Conservation (phyloP, 305 asterid species). For the Fraxinus floribunda region DNA sequence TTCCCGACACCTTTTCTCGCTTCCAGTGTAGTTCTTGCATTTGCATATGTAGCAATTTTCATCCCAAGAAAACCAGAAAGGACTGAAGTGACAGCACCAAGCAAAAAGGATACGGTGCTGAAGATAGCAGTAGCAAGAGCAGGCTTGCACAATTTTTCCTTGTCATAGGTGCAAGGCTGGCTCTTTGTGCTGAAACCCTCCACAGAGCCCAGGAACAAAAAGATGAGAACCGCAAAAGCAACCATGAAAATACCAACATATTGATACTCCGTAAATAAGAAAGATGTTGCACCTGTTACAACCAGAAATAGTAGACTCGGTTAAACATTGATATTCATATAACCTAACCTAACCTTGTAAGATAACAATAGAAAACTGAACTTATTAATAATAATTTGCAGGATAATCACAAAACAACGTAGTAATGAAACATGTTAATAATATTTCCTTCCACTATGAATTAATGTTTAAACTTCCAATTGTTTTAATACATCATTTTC, state of each 20-base stretch:
- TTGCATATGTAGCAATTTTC: conserved; percentile 86
- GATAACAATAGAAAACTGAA: background rate
- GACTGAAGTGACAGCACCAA: conserved; percentile 76
- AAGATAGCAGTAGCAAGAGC: conserved; percentile 80
- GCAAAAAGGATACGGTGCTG: conserved; percentile 70
- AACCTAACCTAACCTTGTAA: background rate
- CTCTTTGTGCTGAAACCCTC: conserved; percentile 69
- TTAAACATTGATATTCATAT: background rate
- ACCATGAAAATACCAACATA: conserved; percentile 80
- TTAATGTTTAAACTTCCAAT: background rate
- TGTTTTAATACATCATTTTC: background rate
- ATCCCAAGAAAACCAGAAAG: conserved; percentile 83
- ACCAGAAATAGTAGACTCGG: background rate
- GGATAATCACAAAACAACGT: background rate
- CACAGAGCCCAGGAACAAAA: conserved; percentile 77
- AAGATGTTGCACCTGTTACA: conserved; percentile 73
- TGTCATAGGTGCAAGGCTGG: conserved; percentile 61
- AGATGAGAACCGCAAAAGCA: conserved; percentile 74
- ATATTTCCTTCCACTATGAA: background rate
- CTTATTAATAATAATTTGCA: background rate
- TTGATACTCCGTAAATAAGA: conserved; percentile 63
- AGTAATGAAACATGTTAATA: background rate
- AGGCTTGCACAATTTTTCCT: conserved; percentile 63
- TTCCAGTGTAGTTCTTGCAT: conserved; percentile 80
- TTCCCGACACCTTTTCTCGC: conserved; percentile 85